Conservation (phyloP, 2,329 filamentous ascomycete genomes). For the Acephala macrosclerotiorum region DNA sequence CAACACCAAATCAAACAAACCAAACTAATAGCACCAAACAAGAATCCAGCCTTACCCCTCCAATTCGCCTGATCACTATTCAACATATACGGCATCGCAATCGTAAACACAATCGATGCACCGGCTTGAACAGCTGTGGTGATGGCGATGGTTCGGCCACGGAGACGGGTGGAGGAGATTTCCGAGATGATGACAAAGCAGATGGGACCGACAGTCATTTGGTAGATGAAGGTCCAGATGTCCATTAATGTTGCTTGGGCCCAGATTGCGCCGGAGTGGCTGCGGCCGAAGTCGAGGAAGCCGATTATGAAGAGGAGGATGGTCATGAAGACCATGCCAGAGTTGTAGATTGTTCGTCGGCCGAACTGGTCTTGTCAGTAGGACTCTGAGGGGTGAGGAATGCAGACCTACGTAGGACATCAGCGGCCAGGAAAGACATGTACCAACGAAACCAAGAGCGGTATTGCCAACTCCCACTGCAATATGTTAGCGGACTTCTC, state of each 20-base stretch:
- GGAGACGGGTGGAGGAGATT: conserved; percentile 45
- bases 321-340: conserved; percentile 62
- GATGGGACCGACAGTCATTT: conserved; percentile 41
- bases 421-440: conserved; percentile 57
- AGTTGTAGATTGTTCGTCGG: conserved; percentile 68
- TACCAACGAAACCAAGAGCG: conserved; percentile 59
- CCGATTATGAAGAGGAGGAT: conserved; percentile 58
- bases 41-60: conserved; percentile 55
- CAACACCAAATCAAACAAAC: conserved; percentile 48
- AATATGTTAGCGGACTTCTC: conserved; percentile 44
- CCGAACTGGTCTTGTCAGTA: conserved; percentile 58
- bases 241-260: conserved; percentile 44
- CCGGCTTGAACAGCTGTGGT: conserved; percentile 47
- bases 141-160: conserved; percentile 41
- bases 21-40: conserved; percentile 50
- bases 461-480: conserved; percentile 51
- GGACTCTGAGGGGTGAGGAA: conserved; percentile 48
- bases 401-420: conserved; percentile 56
- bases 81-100: conserved; percentile 49
- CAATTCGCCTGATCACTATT: conserved; percentile 55
- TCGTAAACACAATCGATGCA: conserved; percentile 42
- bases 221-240: conserved; percentile 42
- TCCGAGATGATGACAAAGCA: conserved; percentile 5
- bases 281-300: conserved; percentile 40
- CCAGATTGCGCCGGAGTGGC: conserved; percentile 42